Conservation (phyloP, 495 filamentous ascomycete genomes). For the Penicillium nucicola region DNA sequence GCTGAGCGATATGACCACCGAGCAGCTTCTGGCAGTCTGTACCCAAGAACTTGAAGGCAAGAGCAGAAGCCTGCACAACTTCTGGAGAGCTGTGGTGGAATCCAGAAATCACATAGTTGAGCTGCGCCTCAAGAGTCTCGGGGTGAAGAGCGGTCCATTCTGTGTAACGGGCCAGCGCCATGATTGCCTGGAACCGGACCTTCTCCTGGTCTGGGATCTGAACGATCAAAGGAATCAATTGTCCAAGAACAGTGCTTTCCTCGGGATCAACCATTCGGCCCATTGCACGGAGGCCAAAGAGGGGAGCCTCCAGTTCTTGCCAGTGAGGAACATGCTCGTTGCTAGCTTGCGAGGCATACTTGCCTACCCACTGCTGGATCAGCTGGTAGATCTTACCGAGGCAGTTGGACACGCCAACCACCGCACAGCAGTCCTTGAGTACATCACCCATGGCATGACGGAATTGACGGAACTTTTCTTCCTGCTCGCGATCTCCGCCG, state of each 20-base stretch:
- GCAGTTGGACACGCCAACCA: constrained; percentile 89
- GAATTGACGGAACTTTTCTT: constrained; percentile 97
- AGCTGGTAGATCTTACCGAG: constrained; percentile 78
- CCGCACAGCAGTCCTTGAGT: constrained; percentile 93
- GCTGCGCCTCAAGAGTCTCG: constrained; percentile 83
- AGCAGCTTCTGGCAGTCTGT: constrained; percentile 87
- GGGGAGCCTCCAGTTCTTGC: constrained; percentile 91
- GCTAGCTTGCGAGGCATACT: constrained; percentile 71
- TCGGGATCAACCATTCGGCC: constrained; percentile 92
- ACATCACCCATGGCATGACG: constrained; percentile 97
- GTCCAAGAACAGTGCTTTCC: constrained; percentile 78
- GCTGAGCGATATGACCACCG: constrained; percentile 70
- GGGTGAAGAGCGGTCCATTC: constrained; percentile 96
- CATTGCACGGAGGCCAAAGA: constrained; percentile 96
- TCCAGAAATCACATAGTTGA: constrained; percentile 88
- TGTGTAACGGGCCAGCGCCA: constrained; percentile 94
- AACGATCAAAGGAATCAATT: constrained; percentile 87
- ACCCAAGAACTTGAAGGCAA: constrained; percentile 96
- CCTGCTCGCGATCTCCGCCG: constrained; percentile 90
- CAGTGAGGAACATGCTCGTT: constrained; percentile 82
- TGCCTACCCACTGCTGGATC: constrained; percentile 83
- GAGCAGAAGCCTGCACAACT: constrained; percentile 83
- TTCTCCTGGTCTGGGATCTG: constrained; percentile 96
- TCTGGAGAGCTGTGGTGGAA: constrained; percentile 85
- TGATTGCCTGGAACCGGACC: constrained; percentile 92